Evolutionary conservation across 345 rosid genomes (phyloP).

Genomic region (Eucalyptus caleyi): DNA sequence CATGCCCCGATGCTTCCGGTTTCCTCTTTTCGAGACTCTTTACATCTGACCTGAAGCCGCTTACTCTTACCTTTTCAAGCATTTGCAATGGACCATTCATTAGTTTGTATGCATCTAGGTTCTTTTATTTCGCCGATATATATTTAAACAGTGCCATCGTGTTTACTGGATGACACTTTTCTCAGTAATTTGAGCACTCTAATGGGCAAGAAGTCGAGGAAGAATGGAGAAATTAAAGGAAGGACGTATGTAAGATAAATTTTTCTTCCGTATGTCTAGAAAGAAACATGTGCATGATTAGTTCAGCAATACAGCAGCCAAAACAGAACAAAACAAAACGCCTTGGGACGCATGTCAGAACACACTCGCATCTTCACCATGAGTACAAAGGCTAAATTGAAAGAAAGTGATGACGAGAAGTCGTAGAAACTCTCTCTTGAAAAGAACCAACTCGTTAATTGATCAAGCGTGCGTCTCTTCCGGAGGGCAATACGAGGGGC

Average conservation of each 20-base stretch:
- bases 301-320: background rate
- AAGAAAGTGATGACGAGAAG: background rate
- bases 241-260: background rate
- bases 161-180: background rate
- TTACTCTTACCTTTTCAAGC: background rate
- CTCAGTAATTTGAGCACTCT: background rate
- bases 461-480: background rate
- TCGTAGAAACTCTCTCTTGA: background rate
- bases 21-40: constrained; percentile 27
- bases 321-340: background rate
- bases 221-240: background rate
- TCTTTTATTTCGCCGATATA: background rate
- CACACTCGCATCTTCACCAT: background rate
- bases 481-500: constrained; percentile 45
- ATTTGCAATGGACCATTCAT: background rate
- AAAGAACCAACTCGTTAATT: background rate
- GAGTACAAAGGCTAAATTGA: background rate
- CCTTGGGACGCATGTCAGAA: background rate
- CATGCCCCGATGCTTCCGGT: constrained; percentile 7
- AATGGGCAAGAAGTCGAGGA: background rate
- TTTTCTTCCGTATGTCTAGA: background rate
- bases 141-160: background rate
- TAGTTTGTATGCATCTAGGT: background rate
- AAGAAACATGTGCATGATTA: background rate
- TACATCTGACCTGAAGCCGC: constrained; percentile 25